A percentile compares a stretch with the other conserved stretches of the same genome.
Evolutionary conservation across 1,139 yeast genomes (phyloP).

Genomic region (Taphrina populina): DNA sequence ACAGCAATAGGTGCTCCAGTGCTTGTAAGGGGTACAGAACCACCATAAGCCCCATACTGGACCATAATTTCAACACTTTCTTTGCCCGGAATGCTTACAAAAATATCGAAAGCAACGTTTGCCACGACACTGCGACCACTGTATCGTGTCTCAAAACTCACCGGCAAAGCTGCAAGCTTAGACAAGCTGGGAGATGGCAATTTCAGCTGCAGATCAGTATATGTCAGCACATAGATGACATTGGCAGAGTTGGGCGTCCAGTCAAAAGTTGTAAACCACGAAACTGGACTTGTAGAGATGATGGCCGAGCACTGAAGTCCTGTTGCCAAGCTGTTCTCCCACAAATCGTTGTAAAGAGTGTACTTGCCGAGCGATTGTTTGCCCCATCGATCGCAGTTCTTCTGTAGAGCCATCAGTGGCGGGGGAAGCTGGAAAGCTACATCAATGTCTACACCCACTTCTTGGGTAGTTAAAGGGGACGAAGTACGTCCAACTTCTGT

Average conservation of each 20-base stretch:
- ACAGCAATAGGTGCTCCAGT: not conserved
- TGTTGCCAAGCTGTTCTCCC: not conserved
- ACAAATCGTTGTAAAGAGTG: constrained; percentile 4
- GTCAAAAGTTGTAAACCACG: constrained; percentile 8
- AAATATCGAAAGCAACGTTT: constrained; percentile 14
- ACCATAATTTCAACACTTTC: constrained; percentile 3
- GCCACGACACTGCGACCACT: not conserved
- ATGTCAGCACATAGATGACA: not conserved
- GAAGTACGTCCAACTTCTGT: no score
- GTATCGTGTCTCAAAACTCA: not conserved
- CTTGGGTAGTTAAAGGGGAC: no score
- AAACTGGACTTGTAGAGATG: not conserved
- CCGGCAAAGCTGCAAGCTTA: no score
- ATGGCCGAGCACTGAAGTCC: constrained; percentile 8
- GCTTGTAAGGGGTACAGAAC: not conserved
- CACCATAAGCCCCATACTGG: not conserved
- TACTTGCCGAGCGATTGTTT: not conserved
- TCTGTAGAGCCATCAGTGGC: not conserved
- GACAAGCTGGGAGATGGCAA: no score
- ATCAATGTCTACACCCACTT: no score
- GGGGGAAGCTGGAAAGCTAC: not conserved
- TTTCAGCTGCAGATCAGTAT: no score
- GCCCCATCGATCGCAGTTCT: not conserved
- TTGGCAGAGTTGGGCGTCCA: constrained; percentile 1
- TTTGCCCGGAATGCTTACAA: not conserved